Base-by-base conservation (phyloP, 2,329 filamentous ascomycete species). In the Lojkania enalia region DNA sequence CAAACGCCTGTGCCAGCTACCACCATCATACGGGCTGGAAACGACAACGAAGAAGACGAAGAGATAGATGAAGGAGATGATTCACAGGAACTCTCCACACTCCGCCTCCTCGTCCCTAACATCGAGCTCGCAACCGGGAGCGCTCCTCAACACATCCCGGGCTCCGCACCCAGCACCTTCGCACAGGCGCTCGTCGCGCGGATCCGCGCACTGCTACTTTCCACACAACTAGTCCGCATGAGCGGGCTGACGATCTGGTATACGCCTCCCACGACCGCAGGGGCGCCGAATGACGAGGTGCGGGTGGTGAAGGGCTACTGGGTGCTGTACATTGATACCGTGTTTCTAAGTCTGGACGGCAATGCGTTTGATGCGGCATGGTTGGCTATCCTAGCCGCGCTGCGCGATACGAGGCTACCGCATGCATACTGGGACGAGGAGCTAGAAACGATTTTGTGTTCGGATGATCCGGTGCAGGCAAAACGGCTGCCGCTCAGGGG, bases 241-340 rank as follows among this genome's bases (percentile, higher is more conserved):
- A 77, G 81, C 14, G 84, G 89, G 57, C 71, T 97, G 61, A 78
- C 86, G 59, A 90, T 97, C 67, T 85, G 80, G 76, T 80, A 88
- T 59, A 76, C 77, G 29, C 76, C 75, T 18, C 72, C 77, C 14
- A 46, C 52, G 1, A 68, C 71, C 39, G 41, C 72, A n/a, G 69
- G 68, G 20, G 65, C 74, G 21, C 74, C 80, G 45, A 69, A 75
- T 14, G 63, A 62, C 13, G 74, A 76, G 13, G 75, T 78, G 3
- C 66, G 67, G 5, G 77, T 83, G 51, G 71, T 92, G 9, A 92
- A 88, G 66, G 94, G 87, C 0, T 97, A 95, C 70, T 99, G 92
- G 94, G 85, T 88, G 7, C 82, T 99, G 15, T 96, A 96, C 70
- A 88, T 99, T 54, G 92, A 97, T 64, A 78, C 96, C n/a, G 81